Conservation (phyloP, 2,329 filamentous ascomycete genomes). For the Alternaria atra region DNA sequence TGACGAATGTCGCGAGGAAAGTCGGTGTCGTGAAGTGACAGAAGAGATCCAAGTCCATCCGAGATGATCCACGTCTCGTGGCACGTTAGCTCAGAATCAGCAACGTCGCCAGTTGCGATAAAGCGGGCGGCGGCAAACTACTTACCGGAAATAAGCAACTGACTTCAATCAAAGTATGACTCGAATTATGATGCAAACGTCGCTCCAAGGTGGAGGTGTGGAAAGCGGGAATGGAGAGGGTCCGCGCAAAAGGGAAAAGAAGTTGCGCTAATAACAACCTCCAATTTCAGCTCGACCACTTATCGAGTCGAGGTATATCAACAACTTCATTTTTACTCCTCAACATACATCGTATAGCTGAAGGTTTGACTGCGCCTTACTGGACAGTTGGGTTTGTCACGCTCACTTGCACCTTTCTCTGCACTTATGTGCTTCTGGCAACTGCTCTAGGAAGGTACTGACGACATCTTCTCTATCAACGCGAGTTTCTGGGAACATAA, state of each 20-base stretch:
- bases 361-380: neutral
- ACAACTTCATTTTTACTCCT: constrained; percentile 27
- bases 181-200: constrained; percentile 25
- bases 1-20: constrained; percentile 28
- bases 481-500: neutral
- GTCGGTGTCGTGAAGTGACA: constrained; percentile 44
- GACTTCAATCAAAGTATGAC: constrained; percentile 17
- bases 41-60: constrained; percentile 44
- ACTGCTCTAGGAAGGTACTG: neutral
- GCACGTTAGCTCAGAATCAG: constrained; percentile 40
- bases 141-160: constrained; percentile 26
- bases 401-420: neutral
- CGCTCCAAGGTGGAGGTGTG: constrained; percentile 28
- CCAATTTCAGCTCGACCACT: constrained; percentile 51
- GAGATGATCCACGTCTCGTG: constrained; percentile 47
- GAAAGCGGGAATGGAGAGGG: constrained; percentile 41
- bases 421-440: neutral
- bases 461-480: constrained; percentile 3
- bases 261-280: constrained; percentile 41
- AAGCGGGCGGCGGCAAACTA: constrained; percentile 15
- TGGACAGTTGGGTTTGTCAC: neutral
- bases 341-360: neutral
- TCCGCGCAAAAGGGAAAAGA: constrained; percentile 38
- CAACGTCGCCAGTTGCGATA: constrained; percentile 22
- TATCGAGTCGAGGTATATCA: constrained; percentile 39